Base-by-base conservation (phyloP, 2,329 filamentous ascomycete species). In the Aspergillus unguis region DNA sequence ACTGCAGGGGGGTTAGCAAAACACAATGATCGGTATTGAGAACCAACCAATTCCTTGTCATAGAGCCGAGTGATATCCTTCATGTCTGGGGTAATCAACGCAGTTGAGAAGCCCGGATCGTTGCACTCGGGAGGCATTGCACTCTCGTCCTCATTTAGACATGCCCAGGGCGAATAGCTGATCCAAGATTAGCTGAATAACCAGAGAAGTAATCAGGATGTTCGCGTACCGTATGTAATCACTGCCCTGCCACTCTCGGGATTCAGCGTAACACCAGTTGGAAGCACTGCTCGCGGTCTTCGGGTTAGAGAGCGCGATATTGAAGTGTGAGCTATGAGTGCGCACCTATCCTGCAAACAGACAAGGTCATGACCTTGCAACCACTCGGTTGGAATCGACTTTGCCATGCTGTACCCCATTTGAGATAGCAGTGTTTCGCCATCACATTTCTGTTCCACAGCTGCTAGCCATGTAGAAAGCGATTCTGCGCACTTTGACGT, bases 261-360 rank as follows among this genome's bases (percentile, higher is more conserved):
- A 37, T n/a, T 37, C 32, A 50, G n/a, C 40, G n/a, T 29, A 50
- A 35, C 48, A 31, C 26, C 9, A 33, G 25, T 45, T 33, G 4
- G 29, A 44, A 37, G 48, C 33, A 40, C n/a, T n/a, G n/a, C n/a
- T n/a, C n/a, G n/a, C n/a, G n/a, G n/a, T n/a, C n/a, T n/a, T n/a
- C n/a, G n/a, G n/a, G n/a, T n/a, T n/a, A n/a, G n/a, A n/a, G n/a
- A n/a, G n/a, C n/a, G n/a, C n/a, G n/a, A n/a, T n/a, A n/a, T n/a
- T n/a, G n/a, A n/a, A n/a, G n/a, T n/a, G n/a, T n/a, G n/a, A n/a
- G n/a, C n/a, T n/a, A n/a, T n/a, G n/a, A n/a, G n/a, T n/a, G n/a
- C n/a, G n/a, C n/a, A n/a, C n/a, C 48, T 50, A 38, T 35, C 33
- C 33, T 45, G 48, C 32, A 36, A 26, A 26, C 48, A 50, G 11